These are phyloP conservation scores for Scenedesmus sp. DNA, from an alignment of 163 green algal species.

Conservation along the genomic window DNA sequence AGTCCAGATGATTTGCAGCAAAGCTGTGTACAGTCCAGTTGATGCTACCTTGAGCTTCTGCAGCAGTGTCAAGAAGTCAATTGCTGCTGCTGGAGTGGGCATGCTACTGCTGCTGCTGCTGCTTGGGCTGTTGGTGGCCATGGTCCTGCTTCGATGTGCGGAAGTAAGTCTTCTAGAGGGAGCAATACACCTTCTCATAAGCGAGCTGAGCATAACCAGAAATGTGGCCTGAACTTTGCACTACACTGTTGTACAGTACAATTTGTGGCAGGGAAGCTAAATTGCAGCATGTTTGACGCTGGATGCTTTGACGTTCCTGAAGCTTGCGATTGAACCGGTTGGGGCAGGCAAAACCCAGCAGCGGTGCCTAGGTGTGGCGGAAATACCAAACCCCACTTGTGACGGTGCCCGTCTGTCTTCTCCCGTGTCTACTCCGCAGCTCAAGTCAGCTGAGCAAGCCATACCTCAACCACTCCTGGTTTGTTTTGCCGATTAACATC, in stretches of 20 bases:
- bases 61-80: conserved; percentile 84
- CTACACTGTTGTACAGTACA: not conserved
- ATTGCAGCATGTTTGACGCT: not conserved
- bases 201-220: not conserved
- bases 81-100: conserved; percentile 62
- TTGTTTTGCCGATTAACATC: no score
- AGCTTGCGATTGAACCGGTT: not conserved
- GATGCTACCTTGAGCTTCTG: conserved; percentile 80
- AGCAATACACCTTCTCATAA: not conserved
- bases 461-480: not conserved
- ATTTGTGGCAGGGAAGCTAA: not conserved
- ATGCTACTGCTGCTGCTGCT: conserved; percentile 21
- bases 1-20: no score
- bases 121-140: conserved; percentile 10
- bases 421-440: not conserved
- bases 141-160: not conserved
- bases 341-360: not conserved
- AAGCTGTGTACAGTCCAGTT: not conserved
- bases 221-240: not conserved
- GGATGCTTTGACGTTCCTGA: not conserved
- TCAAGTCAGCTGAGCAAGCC: not conserved
- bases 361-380: not conserved
- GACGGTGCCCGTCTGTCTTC: not conserved
- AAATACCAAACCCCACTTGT: conserved; percentile 1
- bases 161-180: not conserved